Conservation (phyloP, 805 yeast genomes). For the Metschnikowia vanudenii region DNA sequence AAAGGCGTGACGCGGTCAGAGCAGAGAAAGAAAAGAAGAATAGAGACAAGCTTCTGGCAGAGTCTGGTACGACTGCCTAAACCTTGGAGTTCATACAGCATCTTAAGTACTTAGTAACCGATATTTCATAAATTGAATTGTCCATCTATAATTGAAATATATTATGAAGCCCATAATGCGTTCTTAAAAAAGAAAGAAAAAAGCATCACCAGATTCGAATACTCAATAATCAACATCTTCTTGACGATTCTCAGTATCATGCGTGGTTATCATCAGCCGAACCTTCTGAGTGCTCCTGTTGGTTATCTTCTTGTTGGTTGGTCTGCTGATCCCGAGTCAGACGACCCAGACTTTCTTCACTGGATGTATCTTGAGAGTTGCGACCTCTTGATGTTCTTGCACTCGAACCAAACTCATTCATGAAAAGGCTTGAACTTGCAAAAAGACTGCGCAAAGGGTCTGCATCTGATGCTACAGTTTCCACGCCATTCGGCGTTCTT, state of each 20-base stretch:
- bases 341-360: neutral
- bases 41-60: slow-evolving; percentile 8
- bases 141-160: neutral
- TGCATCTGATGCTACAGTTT: slow-evolving; percentile 26
- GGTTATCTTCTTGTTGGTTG: neutral
- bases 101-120: neutral
- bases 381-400: neutral
- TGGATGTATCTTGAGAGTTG: neutral
- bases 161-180: neutral
- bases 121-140: neutral
- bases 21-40: slow-evolving; percentile 17
- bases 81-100: neutral
- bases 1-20: slow-evolving; percentile 19
- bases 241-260: neutral
- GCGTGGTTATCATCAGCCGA: neutral
- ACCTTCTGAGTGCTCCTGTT: neutral
- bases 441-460: slow-evolving; percentile 5
- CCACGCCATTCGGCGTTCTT: slow-evolving; percentile 45
- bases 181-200: neutral
- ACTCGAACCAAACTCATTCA: slow-evolving; percentile 1
- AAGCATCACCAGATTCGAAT: neutral
- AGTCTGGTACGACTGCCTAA: neutral
- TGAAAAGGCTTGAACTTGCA: neutral
- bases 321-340: neutral
- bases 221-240: neutral